A percentile compares a stretch with the other conserved stretches of the same genome.
These are phyloP conservation scores for Lactarius pseudohatsudake DNA, from an alignment of 768 basidiomycete species.

Conservation along the genomic window DNA sequence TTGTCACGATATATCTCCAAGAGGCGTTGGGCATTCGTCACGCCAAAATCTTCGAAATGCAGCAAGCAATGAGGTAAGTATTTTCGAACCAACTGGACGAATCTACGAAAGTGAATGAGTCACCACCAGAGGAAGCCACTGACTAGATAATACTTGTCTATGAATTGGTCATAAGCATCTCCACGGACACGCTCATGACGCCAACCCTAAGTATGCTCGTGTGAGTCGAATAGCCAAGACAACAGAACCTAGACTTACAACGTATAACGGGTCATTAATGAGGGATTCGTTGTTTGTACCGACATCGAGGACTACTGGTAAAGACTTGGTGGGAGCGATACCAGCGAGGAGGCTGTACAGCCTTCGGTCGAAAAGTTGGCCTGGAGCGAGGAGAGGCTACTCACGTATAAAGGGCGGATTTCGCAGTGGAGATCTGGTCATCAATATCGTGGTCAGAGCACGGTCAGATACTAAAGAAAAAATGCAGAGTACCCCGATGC, in stretches of 20 bases:
- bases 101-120: slow-evolving; percentile 41
- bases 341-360: slow-evolving; percentile 57
- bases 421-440: slow-evolving; percentile 67
- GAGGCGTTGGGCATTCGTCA: slow-evolving; percentile 69
- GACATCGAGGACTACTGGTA: slow-evolving; percentile 69
- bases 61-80: slow-evolving; percentile 63
- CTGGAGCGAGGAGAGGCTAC: slow-evolving; percentile 23
- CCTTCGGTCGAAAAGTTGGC: slow-evolving; percentile 4
- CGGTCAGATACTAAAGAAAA: not conserved
- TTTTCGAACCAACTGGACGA: slow-evolving; percentile 75
- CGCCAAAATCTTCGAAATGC: slow-evolving; percentile 88
- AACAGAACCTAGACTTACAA: slow-evolving; percentile 44
- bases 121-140: not conserved
- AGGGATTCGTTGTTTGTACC: slow-evolving; percentile 72
- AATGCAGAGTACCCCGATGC: slow-evolving; percentile 38
- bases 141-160: slow-evolving; percentile 57
- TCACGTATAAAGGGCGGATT: slow-evolving; percentile 75
- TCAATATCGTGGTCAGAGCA: slow-evolving; percentile 3
- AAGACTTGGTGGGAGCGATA: slow-evolving; percentile 56
- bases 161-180: slow-evolving; percentile 70
- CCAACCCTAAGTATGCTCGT: slow-evolving; percentile 57
- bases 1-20: slow-evolving; percentile 59
- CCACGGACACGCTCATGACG: slow-evolving; percentile 67
- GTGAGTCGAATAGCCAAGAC: not conserved
- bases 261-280: slow-evolving; percentile 62